Conservation (phyloP, 495 filamentous ascomycete genomes). For the Aspergillus steynii region DNA sequence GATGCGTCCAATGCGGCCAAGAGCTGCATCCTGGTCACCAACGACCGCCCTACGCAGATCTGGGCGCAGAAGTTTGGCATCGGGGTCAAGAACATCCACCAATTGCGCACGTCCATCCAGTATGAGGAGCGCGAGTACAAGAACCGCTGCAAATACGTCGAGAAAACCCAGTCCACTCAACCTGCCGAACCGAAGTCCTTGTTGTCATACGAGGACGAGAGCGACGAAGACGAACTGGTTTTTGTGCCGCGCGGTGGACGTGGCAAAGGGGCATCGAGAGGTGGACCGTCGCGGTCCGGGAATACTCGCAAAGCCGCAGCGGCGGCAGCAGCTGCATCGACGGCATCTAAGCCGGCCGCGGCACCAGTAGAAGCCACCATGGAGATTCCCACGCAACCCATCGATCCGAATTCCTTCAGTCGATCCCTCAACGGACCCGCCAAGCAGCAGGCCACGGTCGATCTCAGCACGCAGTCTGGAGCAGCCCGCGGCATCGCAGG, state of each 20-base stretch:
- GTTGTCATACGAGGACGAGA: conserved; percentile 49
- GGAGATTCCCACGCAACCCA: conserved; percentile 51
- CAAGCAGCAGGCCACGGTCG: conserved; percentile 36
- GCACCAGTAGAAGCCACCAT: conserved; percentile 30
- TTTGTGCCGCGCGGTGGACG: conserved; percentile 53
- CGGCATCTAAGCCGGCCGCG: conserved; percentile 27
- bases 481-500: conserved; percentile 39
- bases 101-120: conserved; percentile 57
- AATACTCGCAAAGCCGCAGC: conserved; percentile 24
- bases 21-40: conserved; percentile 57
- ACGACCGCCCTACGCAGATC: conserved; percentile 53
- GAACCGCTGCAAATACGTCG: conserved; percentile 53
- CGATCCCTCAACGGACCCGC: conserved; percentile 36
- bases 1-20: conserved; percentile 42
- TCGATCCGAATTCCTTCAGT: conserved; percentile 58
- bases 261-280: conserved; percentile 41
- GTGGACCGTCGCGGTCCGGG: conserved; percentile 37
- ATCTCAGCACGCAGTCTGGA: conserved; percentile 39
- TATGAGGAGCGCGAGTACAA: conserved; percentile 61
- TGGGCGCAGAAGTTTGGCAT: conserved; percentile 65
- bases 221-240: conserved; percentile 61
- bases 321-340: not conserved
- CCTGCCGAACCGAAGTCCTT: conserved; percentile 41
- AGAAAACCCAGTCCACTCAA: conserved; percentile 43
- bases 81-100: conserved; percentile 58